phyloP scores from a whole-genome alignment of 495 filamentous ascomycete genomes.

The Daldinia grandis region DNA sequence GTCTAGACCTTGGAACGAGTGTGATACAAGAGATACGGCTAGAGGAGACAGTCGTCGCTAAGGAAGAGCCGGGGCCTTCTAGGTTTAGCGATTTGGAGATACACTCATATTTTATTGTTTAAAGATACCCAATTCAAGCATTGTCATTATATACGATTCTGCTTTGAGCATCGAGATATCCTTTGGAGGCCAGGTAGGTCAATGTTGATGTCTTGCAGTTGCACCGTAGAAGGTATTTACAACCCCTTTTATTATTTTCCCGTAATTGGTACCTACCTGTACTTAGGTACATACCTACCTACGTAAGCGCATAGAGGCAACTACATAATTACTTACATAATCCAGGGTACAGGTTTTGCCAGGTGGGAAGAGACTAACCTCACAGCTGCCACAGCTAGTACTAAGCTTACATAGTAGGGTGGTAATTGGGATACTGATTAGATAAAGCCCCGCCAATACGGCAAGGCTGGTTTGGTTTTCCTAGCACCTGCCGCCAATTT shows the following conservation, averaged over 20 bases:
- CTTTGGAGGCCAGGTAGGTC: too few species aligned
- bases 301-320: neutral
- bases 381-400: neutral
- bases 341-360: neutral
- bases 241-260: neutral
- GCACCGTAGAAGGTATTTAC: neutral
- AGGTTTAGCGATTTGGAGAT: slow-evolving; percentile 2
- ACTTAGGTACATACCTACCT: too few species aligned
- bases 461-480: slow-evolving; percentile 7
- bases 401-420: neutral
- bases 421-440: slow-evolving; percentile 15
- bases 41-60: neutral
- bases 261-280: neutral
- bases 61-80: neutral
- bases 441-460: slow-evolving; percentile 19
- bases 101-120: slow-evolving; percentile 1
- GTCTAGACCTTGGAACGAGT: neutral
- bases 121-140: slow-evolving; percentile 16
- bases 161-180: neutral
- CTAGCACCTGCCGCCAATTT: slow-evolving; percentile 16
- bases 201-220: neutral
- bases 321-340: neutral
- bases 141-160: neutral
- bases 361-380: neutral
- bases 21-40: neutral